Evolutionary conservation across 129 eudicot genomes (phyloP).

Genomic region (Glebionis coronaria): DNA sequence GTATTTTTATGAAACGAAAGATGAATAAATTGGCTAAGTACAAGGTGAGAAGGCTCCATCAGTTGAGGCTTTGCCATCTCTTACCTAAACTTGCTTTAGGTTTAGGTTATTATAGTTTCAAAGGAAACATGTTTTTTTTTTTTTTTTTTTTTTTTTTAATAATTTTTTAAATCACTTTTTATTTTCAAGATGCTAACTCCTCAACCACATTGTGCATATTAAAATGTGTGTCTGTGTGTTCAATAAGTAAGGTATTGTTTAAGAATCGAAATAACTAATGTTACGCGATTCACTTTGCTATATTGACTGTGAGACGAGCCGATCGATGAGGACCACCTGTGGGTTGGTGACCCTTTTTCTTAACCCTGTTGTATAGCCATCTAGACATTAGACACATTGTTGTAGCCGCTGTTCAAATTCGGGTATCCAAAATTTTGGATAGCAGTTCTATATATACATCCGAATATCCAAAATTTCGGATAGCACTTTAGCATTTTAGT

Average conservation of each 20-base stretch:
- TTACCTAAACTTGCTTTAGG: conserved; percentile 47
- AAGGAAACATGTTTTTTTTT: conserved; percentile 11
- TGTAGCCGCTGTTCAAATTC: no score
- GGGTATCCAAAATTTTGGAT: no score
- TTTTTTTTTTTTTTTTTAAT: conserved; percentile 5
- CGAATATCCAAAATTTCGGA: no score
- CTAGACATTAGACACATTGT: no score
- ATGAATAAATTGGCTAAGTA: conserved; percentile 32
- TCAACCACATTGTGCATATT: conserved; percentile 25
- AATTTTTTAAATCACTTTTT: conserved; percentile 13
- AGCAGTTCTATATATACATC: no score
- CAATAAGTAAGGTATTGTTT: background rate
- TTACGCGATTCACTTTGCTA: background rate
- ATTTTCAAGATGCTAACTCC: conserved; percentile 35
- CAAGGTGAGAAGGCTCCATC: conserved; percentile 29
- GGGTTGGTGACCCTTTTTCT: no score
- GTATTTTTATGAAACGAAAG: conserved; percentile 21
- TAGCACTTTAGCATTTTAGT: no score
- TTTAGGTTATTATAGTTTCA: conserved; percentile 31
- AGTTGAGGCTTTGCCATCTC: conserved; percentile 48
- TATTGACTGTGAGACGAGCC: no score
- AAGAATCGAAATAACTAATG: background rate
- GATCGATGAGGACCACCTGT: no score
- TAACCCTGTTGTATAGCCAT: no score
- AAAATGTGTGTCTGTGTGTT: background rate